Percentiles rank a stretch among this genome's conserved stretches.
Evolutionary conservation across 2,329 filamentous ascomycete genomes (phyloP).

Genomic region (Huntiella omanensis): DNA sequence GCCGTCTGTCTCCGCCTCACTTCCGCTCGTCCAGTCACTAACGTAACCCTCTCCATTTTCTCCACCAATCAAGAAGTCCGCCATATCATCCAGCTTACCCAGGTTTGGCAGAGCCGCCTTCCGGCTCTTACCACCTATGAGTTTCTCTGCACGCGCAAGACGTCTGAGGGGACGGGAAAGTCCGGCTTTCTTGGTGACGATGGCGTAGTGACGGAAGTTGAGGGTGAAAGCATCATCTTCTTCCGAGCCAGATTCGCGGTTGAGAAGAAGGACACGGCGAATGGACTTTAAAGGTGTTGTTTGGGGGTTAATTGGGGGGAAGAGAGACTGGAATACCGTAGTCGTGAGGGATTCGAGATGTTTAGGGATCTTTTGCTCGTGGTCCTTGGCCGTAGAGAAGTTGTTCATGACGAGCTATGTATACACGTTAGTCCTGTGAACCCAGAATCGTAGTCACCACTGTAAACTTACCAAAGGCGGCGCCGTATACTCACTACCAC

Average conservation of each 20-base stretch:
- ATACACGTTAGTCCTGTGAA: background rate
- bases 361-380: conserved; percentile 59
- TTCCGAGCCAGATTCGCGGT: conserved; percentile 47
- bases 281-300: conserved; percentile 82
- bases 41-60: conserved; percentile 66
- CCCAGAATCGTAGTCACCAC: background rate
- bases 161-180: conserved; percentile 69
- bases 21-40: conserved; percentile 69
- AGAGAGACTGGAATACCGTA: conserved; percentile 87
- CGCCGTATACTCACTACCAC: conserved; percentile 68
- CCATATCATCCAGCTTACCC: conserved; percentile 76
- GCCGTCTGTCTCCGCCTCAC: conserved; percentile 81
- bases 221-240: conserved; percentile 59
- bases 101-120: conserved; percentile 61
- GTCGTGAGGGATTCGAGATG: conserved; percentile 87
- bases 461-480: conserved; percentile 49
- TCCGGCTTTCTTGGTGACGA: conserved; percentile 72
- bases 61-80: conserved; percentile 81
- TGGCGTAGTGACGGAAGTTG: conserved; percentile 85
- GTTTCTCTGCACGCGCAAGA: conserved; percentile 68
- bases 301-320: conserved; percentile 88
- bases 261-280: conserved; percentile 72
- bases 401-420: conserved; percentile 89
- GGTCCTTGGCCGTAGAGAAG: conserved; percentile 47
- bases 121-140: conserved; percentile 40